These are phyloP conservation scores for Daldinia childiae DNA, from an alignment of 495 filamentous ascomycete species.

Conservation along the genomic window DNA sequence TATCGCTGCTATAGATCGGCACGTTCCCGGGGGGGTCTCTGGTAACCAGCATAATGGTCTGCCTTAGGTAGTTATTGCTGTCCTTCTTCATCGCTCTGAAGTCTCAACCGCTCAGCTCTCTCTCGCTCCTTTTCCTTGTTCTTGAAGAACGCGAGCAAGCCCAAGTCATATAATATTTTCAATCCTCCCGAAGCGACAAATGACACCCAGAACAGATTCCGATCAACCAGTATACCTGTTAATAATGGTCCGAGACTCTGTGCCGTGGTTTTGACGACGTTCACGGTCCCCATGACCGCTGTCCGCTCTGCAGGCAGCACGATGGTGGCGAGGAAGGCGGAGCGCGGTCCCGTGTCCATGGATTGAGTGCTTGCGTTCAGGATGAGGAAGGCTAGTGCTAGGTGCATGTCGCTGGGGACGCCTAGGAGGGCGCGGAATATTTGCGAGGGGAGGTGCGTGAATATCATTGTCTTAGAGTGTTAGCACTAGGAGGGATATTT, in stretches of 20 bases:
- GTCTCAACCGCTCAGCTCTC: slow-evolving; percentile 19
- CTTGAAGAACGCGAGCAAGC: slow-evolving; percentile 73
- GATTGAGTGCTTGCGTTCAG: slow-evolving; percentile 64
- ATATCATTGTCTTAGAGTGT: slow-evolving; percentile 55
- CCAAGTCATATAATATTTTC: slow-evolving; percentile 77
- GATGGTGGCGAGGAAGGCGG: slow-evolving; percentile 80
- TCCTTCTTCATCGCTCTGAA: slow-evolving; percentile 14
- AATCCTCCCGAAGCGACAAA: slow-evolving; percentile 77
- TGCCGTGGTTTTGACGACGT: slow-evolving; percentile 72
- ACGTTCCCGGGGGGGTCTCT: not conserved
- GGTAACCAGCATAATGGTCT: not conserved
- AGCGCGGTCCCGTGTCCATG: slow-evolving; percentile 86
- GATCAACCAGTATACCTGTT: slow-evolving; percentile 75
- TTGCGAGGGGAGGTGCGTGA: slow-evolving; percentile 58
- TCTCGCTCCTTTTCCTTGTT: slow-evolving; percentile 47
- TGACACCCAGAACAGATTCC: slow-evolving; percentile 73
- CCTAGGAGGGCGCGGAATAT: slow-evolving; percentile 54
- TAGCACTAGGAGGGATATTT: not conserved
- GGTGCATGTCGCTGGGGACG: slow-evolving; percentile 49
- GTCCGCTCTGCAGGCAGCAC: slow-evolving; percentile 80
- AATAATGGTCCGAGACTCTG: slow-evolving; percentile 73
- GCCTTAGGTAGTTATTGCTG: not conserved
- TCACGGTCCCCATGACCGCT: slow-evolving; percentile 78
- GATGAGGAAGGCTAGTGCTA: slow-evolving; percentile 70
- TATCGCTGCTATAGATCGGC: not conserved